Percentiles rank a stretch among this genome's conserved stretches.
Conservation (phyloP, 768 basidiomycete species). For the Lactarius pseudohatsudake region DNA sequence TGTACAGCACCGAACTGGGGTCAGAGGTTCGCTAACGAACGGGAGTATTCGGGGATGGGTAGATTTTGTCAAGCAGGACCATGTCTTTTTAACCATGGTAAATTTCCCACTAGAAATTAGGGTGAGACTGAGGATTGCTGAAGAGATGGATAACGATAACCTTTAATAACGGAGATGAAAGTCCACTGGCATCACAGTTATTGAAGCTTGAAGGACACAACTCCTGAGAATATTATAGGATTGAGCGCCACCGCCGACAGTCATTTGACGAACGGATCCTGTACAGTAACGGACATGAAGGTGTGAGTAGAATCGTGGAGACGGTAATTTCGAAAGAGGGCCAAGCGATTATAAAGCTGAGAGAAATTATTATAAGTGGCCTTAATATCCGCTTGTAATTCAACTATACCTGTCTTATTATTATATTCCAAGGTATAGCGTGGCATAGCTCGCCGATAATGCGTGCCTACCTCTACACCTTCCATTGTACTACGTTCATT, state of each 20-base stretch:
- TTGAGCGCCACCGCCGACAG: background rate
- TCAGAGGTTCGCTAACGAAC: background rate
- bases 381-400: too few relatives aligned
- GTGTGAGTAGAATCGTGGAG: too few relatives aligned
- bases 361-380: too few relatives aligned
- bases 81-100: background rate
- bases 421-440: background rate
- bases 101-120: background rate
- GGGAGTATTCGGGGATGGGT: background rate
- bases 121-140: background rate
- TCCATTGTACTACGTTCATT: conserved; percentile 46
- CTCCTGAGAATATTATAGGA: background rate
- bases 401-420: too few relatives aligned
- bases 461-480: too few relatives aligned
- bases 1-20: background rate
- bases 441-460: too few relatives aligned
- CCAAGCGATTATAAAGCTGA: too few relatives aligned
- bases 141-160: background rate
- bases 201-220: background rate
- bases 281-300: too few relatives aligned
- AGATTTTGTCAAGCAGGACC: background rate
- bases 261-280: background rate
- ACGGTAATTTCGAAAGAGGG: too few relatives aligned
- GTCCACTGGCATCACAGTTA: too few relatives aligned
- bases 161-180: background rate